Evolutionary conservation across 208 protist genomes (phyloP).

Genomic region (Borovskyia barvae): DNA sequence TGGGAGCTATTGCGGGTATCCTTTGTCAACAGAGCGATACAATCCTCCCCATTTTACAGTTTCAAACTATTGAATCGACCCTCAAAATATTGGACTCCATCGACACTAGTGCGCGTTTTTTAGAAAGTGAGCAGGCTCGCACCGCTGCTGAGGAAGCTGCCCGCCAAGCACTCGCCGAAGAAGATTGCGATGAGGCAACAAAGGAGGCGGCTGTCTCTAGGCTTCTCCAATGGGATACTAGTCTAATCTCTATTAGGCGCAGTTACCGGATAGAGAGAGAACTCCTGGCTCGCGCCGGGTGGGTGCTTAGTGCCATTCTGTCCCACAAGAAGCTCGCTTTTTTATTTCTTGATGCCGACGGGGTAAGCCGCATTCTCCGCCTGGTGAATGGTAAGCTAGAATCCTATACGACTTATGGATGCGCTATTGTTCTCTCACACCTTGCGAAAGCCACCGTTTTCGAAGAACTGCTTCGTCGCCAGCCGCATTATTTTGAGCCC

Average conservation of each 20-base stretch:
- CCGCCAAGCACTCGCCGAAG: constrained; percentile 16
- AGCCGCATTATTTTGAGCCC: constrained; percentile 53
- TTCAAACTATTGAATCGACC: constrained; percentile 70
- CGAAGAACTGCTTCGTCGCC: constrained; percentile 71
- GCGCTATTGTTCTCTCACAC: constrained; percentile 69
- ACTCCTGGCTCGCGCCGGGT: constrained; percentile 54
- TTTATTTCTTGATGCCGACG: constrained; percentile 69
- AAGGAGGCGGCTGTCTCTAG: constrained; percentile 6
- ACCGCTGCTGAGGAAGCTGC: constrained; percentile 6
- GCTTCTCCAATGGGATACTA: constrained; percentile 21
- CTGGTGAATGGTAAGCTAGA: constrained; percentile 39
- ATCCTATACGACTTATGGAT: constrained; percentile 56
- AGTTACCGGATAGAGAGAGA: constrained; percentile 50
- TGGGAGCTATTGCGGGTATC: constrained; percentile 56
- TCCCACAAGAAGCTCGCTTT: constrained; percentile 77
- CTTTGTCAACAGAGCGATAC: constrained; percentile 74
- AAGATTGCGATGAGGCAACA: not conserved
- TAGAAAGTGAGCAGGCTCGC: constrained; percentile 11
- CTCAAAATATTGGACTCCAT: constrained; percentile 67
- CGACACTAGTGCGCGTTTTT: constrained; percentile 15
- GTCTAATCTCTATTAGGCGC: constrained; percentile 22
- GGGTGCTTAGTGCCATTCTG: constrained; percentile 76
- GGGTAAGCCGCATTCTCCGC: constrained; percentile 50
- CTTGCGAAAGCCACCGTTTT: constrained; percentile 62
- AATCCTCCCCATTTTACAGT: constrained; percentile 67